phyloP scores from a whole-genome alignment of 2,329 filamentous ascomycete species.

The Aspergillus alliaceus region DNA sequence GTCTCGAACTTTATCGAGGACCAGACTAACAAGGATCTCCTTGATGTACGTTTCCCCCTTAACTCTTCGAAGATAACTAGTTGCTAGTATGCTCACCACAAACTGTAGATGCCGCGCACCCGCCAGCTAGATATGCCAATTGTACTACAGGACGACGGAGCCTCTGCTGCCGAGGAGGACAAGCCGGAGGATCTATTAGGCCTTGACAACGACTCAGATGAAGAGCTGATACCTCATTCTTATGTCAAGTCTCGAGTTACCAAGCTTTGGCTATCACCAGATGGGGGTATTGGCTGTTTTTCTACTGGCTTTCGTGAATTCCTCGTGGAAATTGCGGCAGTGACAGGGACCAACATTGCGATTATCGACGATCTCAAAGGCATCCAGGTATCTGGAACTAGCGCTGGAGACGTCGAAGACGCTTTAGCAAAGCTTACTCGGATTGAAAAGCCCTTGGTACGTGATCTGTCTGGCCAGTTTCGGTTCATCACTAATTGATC shows the following conservation, averaged over 20 bases:
- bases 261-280: constrained; percentile 26
- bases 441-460: constrained; percentile 30
- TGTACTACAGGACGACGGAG: constrained; percentile 7
- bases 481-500: neutral
- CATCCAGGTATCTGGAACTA: constrained; percentile 26
- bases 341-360: constrained; percentile 28
- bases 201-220: constrained; percentile 17
- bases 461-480: constrained; percentile 1
- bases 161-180: neutral
- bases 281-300: constrained; percentile 26
- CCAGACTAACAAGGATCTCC: constrained; percentile 30
- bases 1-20: constrained; percentile 28
- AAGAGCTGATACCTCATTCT: constrained; percentile 13
- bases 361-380: constrained; percentile 21
- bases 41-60: constrained; percentile 28
- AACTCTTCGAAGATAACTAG: neutral
- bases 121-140: constrained; percentile 24
- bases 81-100: neutral
- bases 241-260: constrained; percentile 4
- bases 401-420: constrained; percentile 25
- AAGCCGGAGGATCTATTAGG: constrained; percentile 8
- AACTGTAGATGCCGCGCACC: constrained; percentile 26
- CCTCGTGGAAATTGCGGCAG: constrained; percentile 22
- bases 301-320: constrained; percentile 16
- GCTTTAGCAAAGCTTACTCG: constrained; percentile 28